Evolutionary conservation across 169 alveolate species (phyloP).

Genomic region (Eimeria necatrix): DNA sequence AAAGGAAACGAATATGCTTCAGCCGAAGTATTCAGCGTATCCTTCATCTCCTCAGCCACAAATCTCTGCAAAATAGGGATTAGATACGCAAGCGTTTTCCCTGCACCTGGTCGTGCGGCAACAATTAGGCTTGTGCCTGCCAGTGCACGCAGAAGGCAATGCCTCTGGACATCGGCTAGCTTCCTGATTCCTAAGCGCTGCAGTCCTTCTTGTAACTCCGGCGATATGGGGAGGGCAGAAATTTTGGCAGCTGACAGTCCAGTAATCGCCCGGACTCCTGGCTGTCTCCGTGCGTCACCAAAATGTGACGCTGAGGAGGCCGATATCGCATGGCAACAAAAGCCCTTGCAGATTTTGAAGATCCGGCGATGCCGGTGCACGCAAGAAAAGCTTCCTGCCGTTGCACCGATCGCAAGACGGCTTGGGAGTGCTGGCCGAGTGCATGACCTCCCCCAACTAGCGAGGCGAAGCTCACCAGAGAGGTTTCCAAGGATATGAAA

Average conservation of each 20-base stretch:
- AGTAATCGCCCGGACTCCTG: conserved; percentile 2
- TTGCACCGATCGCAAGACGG: background rate
- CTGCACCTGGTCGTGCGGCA: conserved; percentile 96
- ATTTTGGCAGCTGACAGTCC: conserved; percentile 60
- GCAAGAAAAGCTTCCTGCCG: background rate
- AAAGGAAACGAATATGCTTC: background rate
- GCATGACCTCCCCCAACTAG: background rate
- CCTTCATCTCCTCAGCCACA: background rate
- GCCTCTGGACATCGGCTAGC: conserved; percentile 67
- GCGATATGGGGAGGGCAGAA: conserved; percentile 59
- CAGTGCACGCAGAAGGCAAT: conserved; percentile 63
- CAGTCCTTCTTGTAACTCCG: conserved; percentile 54
- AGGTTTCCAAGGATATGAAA: background rate
- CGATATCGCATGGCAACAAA: background rate
- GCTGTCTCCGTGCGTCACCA: background rate
- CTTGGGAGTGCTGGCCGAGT: background rate
- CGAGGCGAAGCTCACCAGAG: background rate
- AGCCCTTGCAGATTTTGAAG: background rate
- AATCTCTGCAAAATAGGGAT: conserved; percentile 88
- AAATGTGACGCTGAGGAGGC: no score
- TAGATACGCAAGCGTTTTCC: conserved; percentile 95
- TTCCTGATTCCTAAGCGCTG: conserved; percentile 49
- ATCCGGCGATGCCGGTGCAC: background rate
- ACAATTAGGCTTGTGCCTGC: conserved; percentile 72
- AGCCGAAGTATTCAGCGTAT: background rate